Percentiles rank a stretch among this genome's conserved stretches.
Conservation (phyloP, 2,329 filamentous ascomycete species). For the Colletotrichum falcatum region DNA sequence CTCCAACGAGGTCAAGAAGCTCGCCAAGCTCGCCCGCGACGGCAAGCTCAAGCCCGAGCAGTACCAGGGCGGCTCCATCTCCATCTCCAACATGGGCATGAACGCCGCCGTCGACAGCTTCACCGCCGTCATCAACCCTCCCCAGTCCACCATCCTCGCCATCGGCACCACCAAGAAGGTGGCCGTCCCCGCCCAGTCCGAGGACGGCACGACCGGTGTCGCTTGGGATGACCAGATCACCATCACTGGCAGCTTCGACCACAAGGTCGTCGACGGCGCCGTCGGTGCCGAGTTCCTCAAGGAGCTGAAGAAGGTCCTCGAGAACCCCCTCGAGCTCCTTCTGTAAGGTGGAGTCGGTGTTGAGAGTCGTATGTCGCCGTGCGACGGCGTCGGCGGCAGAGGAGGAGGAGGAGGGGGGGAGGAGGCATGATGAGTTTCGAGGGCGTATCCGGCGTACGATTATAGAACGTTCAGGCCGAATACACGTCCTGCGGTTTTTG, state of each 20-base stretch:
- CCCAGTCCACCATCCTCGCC: conserved; percentile 94
- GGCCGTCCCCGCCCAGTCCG: conserved; percentile 76
- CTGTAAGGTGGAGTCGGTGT: conserved; percentile 65
- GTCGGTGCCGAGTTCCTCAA: conserved; percentile 97
- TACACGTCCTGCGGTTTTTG: conserved; percentile 33
- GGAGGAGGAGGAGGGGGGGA: conserved; percentile 5
- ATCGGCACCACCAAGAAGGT: conserved; percentile 97
- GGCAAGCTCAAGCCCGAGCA: conserved; percentile 99
- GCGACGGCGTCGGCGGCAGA: background rate
- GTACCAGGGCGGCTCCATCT: conserved; percentile 98
- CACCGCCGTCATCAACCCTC: conserved; percentile 98
- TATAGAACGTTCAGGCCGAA: conserved; percentile 35
- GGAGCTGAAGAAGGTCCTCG: conserved; percentile 96
- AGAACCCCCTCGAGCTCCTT: conserved; percentile 96
- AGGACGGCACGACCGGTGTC: conserved; percentile 79
- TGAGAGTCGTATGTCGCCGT: background rate
- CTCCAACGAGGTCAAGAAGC: conserved; percentile 91
- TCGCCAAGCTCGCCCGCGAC: conserved; percentile 94
- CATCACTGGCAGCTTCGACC: conserved; percentile 96
- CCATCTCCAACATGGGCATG: conserved; percentile 99
- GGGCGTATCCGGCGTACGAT: conserved; percentile 35
- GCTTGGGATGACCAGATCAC: conserved; percentile 98
- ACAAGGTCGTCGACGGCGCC: conserved; percentile 97
- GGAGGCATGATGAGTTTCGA: conserved; percentile 34
- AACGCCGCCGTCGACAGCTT: conserved; percentile 96